Base-by-base conservation (phyloP, 1,139 yeast species). In the Sugiyamaella paludigena region DNA sequence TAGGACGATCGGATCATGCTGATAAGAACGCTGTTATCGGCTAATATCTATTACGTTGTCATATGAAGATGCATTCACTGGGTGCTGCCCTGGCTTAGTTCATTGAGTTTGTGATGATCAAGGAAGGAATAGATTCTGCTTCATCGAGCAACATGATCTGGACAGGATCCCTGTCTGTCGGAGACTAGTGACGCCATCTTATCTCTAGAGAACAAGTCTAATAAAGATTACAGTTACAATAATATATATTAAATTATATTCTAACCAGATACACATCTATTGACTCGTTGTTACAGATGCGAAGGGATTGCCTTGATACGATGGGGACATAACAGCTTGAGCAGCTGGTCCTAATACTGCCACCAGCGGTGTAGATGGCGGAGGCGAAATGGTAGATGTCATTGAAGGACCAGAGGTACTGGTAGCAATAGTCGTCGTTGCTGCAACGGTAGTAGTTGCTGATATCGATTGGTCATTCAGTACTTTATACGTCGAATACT, bases 401-500 rank as follows among this genome's bases (percentile, higher is more conserved):
- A 38, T 47, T 15, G 44, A 32, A 8, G 39, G 10, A 24, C 12
- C 13, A 15, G 44, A 32, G 9, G 35, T 12, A 12, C 12, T 11
- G 7, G 45, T 15, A 15, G 19, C 28, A 29, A 15, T 26, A 35
- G 30, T 36, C 5, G 40, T 27, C 6, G 39, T 26, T 7, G 29
- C 2, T 7, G 34, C 27, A 13, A 43, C 6, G 6, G 40, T 16
- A 35, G 43, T 11, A 29, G 51, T 12, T 24, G 44, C 31, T 30
- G 48, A 33, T 36, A 47, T 9, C 16, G 33, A 34, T 28, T 39
- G 51, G 27, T 19, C 49, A 31, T 37, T 47, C 42, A 63, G 45
- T 26, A 59, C 56, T 38, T 63, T 75, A 63, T 79, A 78, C 6
- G 81, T 72, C 47, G 83, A 78, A 43, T 75, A 72, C 62, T 89